A percentile compares a stretch with the other conserved stretches of the same genome.
phyloP scores from a whole-genome alignment of 2,329 filamentous ascomycete genomes.

The Fusarium nanum region DNA sequence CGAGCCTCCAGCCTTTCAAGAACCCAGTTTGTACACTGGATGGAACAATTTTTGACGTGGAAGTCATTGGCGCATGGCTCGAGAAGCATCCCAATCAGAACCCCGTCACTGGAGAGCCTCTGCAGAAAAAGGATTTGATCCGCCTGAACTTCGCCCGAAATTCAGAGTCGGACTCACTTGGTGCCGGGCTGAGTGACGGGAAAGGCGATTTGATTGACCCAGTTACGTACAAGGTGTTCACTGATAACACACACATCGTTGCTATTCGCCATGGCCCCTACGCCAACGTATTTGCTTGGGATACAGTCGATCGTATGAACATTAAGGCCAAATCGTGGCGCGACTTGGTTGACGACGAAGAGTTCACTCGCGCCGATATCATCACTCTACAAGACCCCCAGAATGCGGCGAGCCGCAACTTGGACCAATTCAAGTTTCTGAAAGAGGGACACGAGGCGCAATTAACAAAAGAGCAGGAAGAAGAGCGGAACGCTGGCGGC shows the following conservation, averaged over 20 bases:
- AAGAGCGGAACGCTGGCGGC: constrained; percentile 71
- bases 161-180: constrained; percentile 70
- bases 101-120: constrained; percentile 82
- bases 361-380: constrained; percentile 90
- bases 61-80: constrained; percentile 93
- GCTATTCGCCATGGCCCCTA: constrained; percentile 82
- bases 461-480: constrained; percentile 76
- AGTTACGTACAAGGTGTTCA: constrained; percentile 97
- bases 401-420: constrained; percentile 82
- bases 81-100: constrained; percentile 90
- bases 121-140: constrained; percentile 86
- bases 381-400: constrained; percentile 97
- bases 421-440: constrained; percentile 89
- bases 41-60: constrained; percentile 94
- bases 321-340: constrained; percentile 97
- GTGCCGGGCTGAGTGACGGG: constrained; percentile 62
- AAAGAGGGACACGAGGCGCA: constrained; percentile 80
- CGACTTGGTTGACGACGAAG: constrained; percentile 87
- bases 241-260: constrained; percentile 97
- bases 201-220: constrained; percentile 91
- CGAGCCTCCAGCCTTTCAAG: constrained; percentile 93
- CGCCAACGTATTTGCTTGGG: constrained; percentile 96
- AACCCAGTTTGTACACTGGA: constrained; percentile 91
- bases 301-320: constrained; percentile 94
- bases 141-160: constrained; percentile 94